These are phyloP conservation scores for Pilatotrama ljubarskyi DNA, from an alignment of 768 basidiomycete species.

Conservation along the genomic window DNA sequence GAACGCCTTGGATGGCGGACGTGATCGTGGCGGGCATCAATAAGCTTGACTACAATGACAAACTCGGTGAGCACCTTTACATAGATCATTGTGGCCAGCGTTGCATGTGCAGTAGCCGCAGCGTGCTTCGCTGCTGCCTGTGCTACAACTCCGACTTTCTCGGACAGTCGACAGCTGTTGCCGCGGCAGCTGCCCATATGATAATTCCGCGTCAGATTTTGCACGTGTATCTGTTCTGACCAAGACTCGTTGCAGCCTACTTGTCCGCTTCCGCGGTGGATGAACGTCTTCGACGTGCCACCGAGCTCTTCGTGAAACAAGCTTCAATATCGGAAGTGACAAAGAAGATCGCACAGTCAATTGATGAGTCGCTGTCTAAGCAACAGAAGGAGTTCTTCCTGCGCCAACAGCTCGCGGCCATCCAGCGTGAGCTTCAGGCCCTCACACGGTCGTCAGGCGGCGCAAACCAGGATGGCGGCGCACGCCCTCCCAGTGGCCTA, in stretches of 20 bases:
- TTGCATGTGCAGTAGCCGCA: too few species aligned
- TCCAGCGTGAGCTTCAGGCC: conserved; percentile 70
- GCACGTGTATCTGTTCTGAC: too few species aligned
- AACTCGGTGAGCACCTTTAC: conserved; percentile 53
- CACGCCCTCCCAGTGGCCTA: conserved; percentile 17
- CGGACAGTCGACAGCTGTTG: too few species aligned
- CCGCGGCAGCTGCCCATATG: too few species aligned
- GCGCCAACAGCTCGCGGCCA: conserved; percentile 79
- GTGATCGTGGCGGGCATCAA: conserved; percentile 65
- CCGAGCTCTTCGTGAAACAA: conserved; percentile 72
- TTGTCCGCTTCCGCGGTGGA: conserved; percentile 60
- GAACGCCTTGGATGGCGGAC: conserved; percentile 76
- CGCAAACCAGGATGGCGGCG: not conserved
- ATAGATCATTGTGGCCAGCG: too few species aligned
- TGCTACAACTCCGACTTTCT: too few species aligned
- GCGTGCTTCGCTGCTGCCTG: too few species aligned
- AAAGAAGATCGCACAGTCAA: conserved; percentile 75
- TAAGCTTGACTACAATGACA: conserved; percentile 63
- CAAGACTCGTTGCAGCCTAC: conserved; percentile 53
- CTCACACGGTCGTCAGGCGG: conserved; percentile 39
- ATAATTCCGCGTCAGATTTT: too few species aligned
- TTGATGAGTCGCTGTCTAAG: conserved; percentile 82
- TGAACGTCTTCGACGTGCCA: conserved; percentile 64
- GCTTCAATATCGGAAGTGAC: conserved; percentile 79
- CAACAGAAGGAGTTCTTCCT: conserved; percentile 89